These are phyloP conservation scores for Ophiosphaerella narmari DNA, from an alignment of 2,329 filamentous ascomycete species.

Conservation along the genomic window DNA sequence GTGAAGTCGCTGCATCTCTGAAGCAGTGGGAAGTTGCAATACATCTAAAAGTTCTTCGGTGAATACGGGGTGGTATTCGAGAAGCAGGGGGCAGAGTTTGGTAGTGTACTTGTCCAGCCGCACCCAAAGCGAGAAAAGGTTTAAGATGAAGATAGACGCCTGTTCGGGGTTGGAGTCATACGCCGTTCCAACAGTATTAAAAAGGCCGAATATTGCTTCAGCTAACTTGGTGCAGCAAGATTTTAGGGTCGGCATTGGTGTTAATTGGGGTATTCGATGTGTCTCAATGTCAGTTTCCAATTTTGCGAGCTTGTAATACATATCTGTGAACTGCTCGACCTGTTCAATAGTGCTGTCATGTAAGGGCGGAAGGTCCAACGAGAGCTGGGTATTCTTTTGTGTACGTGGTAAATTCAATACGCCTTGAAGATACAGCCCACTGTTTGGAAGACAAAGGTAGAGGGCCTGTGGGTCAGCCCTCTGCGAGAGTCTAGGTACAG, in stretches of 20 bases:
- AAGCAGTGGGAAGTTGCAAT: conserved; percentile 55
- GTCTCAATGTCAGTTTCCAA: conserved; percentile 17
- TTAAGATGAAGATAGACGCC: conserved; percentile 59
- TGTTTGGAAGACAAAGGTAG: background rate
- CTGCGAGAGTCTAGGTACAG: conserved; percentile 35
- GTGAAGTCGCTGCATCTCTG: conserved; percentile 58
- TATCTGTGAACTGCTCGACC: conserved; percentile 19
- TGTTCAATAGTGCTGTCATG: conserved; percentile 13
- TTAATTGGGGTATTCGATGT: background rate
- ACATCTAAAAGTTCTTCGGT: conserved; percentile 56
- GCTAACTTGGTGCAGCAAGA: too few species aligned
- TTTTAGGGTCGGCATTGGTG: too few species aligned
- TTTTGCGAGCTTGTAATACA: conserved; percentile 26
- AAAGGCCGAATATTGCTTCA: too few species aligned
- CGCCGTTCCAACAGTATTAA: conserved; percentile 27
- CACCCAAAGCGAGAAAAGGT: conserved; percentile 63
- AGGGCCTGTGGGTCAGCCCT: too few species aligned
- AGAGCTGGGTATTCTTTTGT: background rate
- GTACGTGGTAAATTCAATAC: too few species aligned
- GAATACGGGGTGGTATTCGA: conserved; percentile 59
- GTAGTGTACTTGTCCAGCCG: conserved; percentile 57
- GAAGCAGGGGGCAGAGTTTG: conserved; percentile 53
- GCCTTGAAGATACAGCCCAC: too few species aligned
- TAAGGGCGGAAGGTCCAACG: conserved; percentile 8
- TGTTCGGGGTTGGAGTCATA: conserved; percentile 56